Percentiles rank a stretch among this genome's conserved stretches.
phyloP scores from a whole-genome alignment of 2,329 filamentous ascomycete species.

The Apiospora aurea region DNA sequence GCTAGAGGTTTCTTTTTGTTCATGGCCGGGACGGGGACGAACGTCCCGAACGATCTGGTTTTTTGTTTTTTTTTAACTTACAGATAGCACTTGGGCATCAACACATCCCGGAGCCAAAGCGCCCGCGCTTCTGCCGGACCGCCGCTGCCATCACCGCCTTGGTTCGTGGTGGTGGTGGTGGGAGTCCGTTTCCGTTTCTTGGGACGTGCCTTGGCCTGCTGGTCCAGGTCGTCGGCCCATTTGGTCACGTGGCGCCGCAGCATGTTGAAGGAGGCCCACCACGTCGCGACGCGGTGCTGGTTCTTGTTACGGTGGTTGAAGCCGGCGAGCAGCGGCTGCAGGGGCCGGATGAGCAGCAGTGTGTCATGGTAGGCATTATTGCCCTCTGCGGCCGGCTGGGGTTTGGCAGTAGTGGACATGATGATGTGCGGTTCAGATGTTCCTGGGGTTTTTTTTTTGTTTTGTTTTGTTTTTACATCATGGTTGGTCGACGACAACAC shows the following conservation, averaged over 20 bases:
- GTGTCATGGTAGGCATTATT: neutral
- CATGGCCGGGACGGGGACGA: neutral
- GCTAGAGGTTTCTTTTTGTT: neutral
- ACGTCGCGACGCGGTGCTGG: slow-evolving; percentile 81
- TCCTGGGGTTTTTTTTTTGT: no score
- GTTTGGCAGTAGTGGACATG: neutral
- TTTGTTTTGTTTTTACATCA: neutral
- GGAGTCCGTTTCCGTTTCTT: slow-evolving; percentile 49
- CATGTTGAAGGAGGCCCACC: slow-evolving; percentile 78
- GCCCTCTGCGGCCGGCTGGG: neutral
- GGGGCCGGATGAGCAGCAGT: slow-evolving; percentile 44
- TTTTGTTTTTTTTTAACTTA: no score
- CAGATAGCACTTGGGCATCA: slow-evolving; percentile 54
- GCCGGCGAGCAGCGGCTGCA: slow-evolving; percentile 68
- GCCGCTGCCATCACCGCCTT: slow-evolving; percentile 16
- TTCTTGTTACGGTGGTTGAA: slow-evolving; percentile 88
- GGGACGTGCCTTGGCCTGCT: slow-evolving; percentile 32
- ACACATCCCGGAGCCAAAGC: slow-evolving; percentile 47
- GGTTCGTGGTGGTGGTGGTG: slow-evolving; percentile 31
- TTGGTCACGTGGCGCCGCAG: slow-evolving; percentile 71
- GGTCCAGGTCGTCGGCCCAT: slow-evolving; percentile 53
- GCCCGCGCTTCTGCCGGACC: slow-evolving; percentile 38
- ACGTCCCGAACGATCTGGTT: neutral
- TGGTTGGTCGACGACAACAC: neutral
- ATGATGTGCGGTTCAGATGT: neutral